phyloP scores from a whole-genome alignment of 192 early-diverging fungal genomes.

The Backusella luteola region DNA sequence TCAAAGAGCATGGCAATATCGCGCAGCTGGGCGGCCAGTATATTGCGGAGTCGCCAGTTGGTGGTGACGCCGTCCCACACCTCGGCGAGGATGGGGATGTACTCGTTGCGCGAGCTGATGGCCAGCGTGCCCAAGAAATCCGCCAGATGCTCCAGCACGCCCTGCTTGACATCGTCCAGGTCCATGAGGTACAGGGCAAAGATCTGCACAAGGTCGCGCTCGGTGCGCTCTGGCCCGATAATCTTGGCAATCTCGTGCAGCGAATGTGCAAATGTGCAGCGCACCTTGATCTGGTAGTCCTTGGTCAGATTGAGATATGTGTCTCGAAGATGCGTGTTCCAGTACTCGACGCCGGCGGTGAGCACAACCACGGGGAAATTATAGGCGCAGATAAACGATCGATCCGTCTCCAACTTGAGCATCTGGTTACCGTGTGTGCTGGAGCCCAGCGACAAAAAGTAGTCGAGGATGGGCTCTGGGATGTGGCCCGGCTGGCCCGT shows the following conservation, averaged over 20 bases:
- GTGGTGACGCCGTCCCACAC: constrained; percentile 67
- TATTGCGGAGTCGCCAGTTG: constrained; percentile 70
- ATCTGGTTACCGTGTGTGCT: constrained; percentile 24
- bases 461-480: constrained; percentile 47
- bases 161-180: constrained; percentile 68
- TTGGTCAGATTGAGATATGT: constrained; percentile 39
- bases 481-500: constrained; percentile 35
- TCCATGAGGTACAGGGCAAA: constrained; percentile 54
- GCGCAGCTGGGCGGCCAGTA: constrained; percentile 65
- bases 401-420: constrained; percentile 48
- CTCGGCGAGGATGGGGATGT: constrained; percentile 60
- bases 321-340: constrained; percentile 50
- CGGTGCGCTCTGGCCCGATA: constrained; percentile 50
- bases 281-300: constrained; percentile 49
- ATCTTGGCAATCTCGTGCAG: constrained; percentile 54
- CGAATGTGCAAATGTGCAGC: constrained; percentile 53
- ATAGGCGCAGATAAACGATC: constrained; percentile 51
- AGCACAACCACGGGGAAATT: constrained; percentile 60
- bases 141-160: constrained; percentile 60
- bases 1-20: constrained; percentile 61
- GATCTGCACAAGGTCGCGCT: constrained; percentile 47
- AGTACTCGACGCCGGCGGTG: constrained; percentile 51
- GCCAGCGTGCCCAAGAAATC: constrained; percentile 65
- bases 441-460: constrained; percentile 39
- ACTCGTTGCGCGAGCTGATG: constrained; percentile 53